A percentile compares a stretch with the other conserved stretches of the same genome.
Evolutionary conservation across 2,329 filamentous ascomycete genomes (phyloP).

Genomic region (Verticillium dahliae): DNA sequence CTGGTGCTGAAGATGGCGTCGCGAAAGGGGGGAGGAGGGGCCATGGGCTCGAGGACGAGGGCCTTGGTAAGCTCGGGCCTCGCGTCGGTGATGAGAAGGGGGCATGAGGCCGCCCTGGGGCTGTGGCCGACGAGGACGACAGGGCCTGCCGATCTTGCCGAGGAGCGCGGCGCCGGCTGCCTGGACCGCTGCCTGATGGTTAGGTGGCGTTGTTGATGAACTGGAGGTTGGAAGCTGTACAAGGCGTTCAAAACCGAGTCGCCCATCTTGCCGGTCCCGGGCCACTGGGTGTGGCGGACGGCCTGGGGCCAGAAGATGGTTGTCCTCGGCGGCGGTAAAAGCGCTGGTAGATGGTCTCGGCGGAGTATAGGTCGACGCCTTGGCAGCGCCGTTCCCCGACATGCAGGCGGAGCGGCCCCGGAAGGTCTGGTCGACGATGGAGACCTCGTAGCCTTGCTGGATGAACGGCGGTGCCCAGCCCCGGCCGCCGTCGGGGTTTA

Average conservation of each 20-base stretch:
- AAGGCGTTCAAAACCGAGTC: constrained; percentile 33
- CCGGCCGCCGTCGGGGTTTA: constrained; percentile 36
- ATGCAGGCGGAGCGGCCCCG: constrained; percentile 37
- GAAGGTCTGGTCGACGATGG: constrained; percentile 38
- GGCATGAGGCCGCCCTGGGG: constrained; percentile 34
- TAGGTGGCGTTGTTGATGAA: constrained; percentile 23
- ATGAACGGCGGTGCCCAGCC: constrained; percentile 44
- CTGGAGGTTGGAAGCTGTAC: constrained; percentile 31
- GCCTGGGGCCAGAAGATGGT: constrained; percentile 32
- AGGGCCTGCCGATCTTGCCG: constrained; percentile 33
- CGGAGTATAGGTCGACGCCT: constrained; percentile 21
- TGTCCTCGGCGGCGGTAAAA: constrained; percentile 29
- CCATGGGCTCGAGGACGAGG: constrained; percentile 37
- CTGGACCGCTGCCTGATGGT: constrained; percentile 29
- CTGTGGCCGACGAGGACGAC: constrained; percentile 36
- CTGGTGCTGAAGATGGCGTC: constrained; percentile 30
- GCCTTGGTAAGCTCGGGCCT: constrained; percentile 32
- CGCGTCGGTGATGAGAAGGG: constrained; percentile 33
- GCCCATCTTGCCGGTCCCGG: constrained; percentile 29
- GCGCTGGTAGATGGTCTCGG: constrained; percentile 25
- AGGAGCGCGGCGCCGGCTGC: constrained; percentile 33
- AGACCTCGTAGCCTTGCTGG: constrained; percentile 36
- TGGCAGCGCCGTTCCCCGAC: constrained; percentile 19
- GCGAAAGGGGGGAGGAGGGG: constrained; percentile 39
- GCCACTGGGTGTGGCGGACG: constrained; percentile 34